phyloP scores from a whole-genome alignment of 2,329 filamentous ascomycete species.

The Xylariaceae sp. region DNA sequence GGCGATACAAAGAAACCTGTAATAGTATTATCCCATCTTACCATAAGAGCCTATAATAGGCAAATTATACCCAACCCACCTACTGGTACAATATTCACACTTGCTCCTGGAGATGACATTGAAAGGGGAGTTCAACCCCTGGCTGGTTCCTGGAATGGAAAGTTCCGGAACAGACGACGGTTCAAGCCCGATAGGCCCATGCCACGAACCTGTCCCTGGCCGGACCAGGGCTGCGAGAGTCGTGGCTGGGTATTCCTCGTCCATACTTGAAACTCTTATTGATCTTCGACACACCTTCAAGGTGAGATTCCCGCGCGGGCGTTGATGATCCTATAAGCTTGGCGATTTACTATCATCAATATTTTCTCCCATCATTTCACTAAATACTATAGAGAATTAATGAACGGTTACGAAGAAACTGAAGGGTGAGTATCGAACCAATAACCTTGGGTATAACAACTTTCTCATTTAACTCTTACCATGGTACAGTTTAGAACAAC shows the following conservation, averaged over 20 bases:
- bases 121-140: neutral
- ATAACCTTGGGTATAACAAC: no score
- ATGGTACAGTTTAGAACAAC: no score
- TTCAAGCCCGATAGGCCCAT: slow-evolving; percentile 23
- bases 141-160: slow-evolving; percentile 14
- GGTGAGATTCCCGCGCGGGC: no score
- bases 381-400: no score
- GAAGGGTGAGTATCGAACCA: no score
- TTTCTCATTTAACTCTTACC: no score
- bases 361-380: neutral
- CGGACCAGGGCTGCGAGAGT: slow-evolving; percentile 1
- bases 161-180: slow-evolving; percentile 16
- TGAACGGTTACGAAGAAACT: no score
- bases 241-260: slow-evolving; percentile 1
- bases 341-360: no score
- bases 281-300: no score
- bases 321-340: no score
- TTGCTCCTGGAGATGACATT: neutral
- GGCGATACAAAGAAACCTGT: neutral
- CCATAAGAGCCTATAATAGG: neutral
- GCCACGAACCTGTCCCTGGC: slow-evolving; percentile 8
- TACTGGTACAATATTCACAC: neutral
- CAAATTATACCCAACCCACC: slow-evolving; percentile 10
- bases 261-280: slow-evolving; percentile 23
- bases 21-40: neutral